Conservation (phyloP, 176 grass and related monocot species). For the Themeda triandra region DNA sequence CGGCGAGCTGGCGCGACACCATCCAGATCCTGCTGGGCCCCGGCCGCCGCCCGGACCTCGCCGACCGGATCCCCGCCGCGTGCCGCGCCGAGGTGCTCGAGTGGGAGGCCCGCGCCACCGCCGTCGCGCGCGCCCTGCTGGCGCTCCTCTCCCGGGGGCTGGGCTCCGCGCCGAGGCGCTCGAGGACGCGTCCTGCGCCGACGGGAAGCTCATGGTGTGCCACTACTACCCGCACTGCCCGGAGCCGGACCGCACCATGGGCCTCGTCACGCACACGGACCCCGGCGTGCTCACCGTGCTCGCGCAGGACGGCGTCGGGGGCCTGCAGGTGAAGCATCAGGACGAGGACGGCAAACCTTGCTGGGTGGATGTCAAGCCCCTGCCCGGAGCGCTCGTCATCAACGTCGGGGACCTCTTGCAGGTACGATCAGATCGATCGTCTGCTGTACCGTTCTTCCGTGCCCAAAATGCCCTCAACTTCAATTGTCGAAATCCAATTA, state of each 20-base stretch:
- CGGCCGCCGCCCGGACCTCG: conserved; percentile 19
- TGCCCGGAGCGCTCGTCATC: conserved; percentile 74
- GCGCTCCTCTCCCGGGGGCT: conserved; percentile 66
- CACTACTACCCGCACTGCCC: conserved; percentile 95
- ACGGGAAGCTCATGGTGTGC: conserved; percentile 73
- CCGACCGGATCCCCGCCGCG: conserved; percentile 42
- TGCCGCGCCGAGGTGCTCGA: conserved; percentile 56
- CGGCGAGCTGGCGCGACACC: conserved; percentile 95
- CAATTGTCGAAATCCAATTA: not conserved
- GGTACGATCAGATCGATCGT: conserved; percentile 24
- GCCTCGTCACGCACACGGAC: conserved; percentile 68
- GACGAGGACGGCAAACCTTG: conserved; percentile 31
- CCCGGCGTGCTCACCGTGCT: conserved; percentile 69
- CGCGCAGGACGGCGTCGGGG: conserved; percentile 61
- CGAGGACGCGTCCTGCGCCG: conserved; percentile 39
- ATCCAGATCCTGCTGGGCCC: conserved; percentile 56
- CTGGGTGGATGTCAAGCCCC: conserved; percentile 70
- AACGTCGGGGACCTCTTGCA: conserved; percentile 87
- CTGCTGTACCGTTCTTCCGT: not conserved
- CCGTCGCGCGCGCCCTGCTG: conserved; percentile 39
- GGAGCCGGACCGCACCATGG: conserved; percentile 77
- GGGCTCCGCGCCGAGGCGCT: not conserved
- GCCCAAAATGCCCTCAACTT: not conserved
- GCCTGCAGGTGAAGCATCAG: conserved; percentile 71
- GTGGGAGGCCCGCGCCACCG: conserved; percentile 53